Percentiles rank a stretch among this genome's conserved stretches.
These are phyloP conservation scores for Nigrospora sphaerica DNA, from an alignment of 2,329 filamentous ascomycete genomes.

Conservation along the genomic window DNA sequence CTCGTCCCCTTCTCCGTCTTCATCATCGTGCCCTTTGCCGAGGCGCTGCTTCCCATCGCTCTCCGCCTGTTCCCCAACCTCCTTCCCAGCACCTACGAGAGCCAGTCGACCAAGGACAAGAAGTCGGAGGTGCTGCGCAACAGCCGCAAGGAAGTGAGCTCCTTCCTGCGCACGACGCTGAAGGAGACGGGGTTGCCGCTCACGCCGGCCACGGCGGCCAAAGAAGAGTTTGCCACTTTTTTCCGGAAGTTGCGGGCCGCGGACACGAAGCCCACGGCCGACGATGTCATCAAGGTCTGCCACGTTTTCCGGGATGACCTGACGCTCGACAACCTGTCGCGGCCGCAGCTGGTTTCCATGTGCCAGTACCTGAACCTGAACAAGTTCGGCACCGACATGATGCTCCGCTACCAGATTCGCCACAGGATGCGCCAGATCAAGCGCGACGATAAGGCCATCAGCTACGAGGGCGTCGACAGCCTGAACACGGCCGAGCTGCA, in stretches of 20 bases:
- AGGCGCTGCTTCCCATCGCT: conserved; percentile 84
- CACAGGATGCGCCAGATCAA: conserved; percentile 99
- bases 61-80: conserved; percentile 95
- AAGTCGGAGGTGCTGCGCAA: conserved; percentile 77
- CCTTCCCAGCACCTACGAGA: conserved; percentile 95
- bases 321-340: conserved; percentile 91
- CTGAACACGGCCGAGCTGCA: conserved; percentile 92
- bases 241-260: conserved; percentile 94
- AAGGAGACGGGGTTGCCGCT: conserved; percentile 90
- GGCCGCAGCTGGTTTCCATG: conserved; percentile 93
- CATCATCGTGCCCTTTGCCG: conserved; percentile 92
- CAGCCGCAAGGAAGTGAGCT: conserved; percentile 89
- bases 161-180: conserved; percentile 80
- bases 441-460: conserved; percentile 91
- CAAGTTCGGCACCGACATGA: conserved; percentile 93
- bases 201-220: conserved; percentile 75
- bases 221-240: conserved; percentile 91
- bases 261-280: conserved; percentile 77
- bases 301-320: conserved; percentile 98
- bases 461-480: conserved; percentile 86
- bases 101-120: conserved; percentile 78
- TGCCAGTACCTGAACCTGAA: conserved; percentile 98
- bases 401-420: conserved; percentile 94
- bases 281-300: conserved; percentile 97
- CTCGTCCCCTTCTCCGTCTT: conserved; percentile 96